Evolutionary conservation across 1,284 basidiomycete genomes (phyloP).

Genomic region (Austropuccinia psidii): DNA sequence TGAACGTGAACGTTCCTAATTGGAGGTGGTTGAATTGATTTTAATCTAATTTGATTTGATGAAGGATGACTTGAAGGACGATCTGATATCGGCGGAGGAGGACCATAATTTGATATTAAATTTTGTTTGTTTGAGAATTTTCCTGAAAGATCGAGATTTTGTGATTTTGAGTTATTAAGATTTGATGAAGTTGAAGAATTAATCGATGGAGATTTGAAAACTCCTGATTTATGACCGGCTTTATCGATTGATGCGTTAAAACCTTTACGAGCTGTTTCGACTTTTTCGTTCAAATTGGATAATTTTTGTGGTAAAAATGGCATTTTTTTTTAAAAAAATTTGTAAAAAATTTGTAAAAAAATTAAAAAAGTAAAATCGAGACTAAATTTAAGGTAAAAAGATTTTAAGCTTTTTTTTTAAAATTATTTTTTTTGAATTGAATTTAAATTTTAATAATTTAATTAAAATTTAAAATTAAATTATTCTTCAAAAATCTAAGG

Average conservation of each 20-base stretch:
- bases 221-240: conserved; percentile 30
- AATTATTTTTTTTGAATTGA: too few species aligned
- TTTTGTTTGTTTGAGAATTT: too few species aligned
- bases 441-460: too few species aligned
- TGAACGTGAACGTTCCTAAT: too few species aligned
- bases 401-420: too few species aligned
- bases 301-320: conserved; percentile 17
- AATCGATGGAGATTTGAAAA: conserved; percentile 18
- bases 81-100: not conserved
- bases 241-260: conserved; percentile 25
- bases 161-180: not conserved
- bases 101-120: not conserved
- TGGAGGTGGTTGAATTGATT: not conserved
- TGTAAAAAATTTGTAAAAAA: too few species aligned
- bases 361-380: too few species aligned
- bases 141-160: too few species aligned
- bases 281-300: conserved; percentile 19
- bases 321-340: too few species aligned
- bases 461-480: too few species aligned
- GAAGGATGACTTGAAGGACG: not conserved
- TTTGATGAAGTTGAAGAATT: not conserved
- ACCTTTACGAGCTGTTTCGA: conserved; percentile 23
- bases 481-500: too few species aligned
- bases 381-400: too few species aligned
- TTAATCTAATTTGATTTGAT: not conserved